These are phyloP conservation scores for Penicillium daleae DNA, from an alignment of 495 filamentous ascomycete species.

Conservation along the genomic window DNA sequence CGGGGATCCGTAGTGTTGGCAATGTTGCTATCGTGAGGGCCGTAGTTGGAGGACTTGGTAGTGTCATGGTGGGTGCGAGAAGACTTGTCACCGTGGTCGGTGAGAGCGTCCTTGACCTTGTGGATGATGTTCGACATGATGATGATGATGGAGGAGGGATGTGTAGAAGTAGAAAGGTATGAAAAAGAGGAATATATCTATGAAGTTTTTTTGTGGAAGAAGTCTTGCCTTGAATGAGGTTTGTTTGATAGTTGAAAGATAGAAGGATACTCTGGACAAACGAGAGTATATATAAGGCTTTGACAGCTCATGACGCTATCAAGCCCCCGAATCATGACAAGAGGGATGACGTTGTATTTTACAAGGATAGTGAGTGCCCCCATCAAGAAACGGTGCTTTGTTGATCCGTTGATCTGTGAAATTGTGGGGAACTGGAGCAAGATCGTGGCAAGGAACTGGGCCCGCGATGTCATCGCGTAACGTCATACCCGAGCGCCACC, in stretches of 20 bases:
- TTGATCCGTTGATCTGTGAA: neutral
- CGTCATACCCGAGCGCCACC: slow-evolving; percentile 14
- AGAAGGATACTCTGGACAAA: neutral
- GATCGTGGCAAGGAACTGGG: slow-evolving; percentile 10
- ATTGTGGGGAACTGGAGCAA: neutral
- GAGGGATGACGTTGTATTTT: slow-evolving; percentile 7
- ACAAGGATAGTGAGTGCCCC: neutral
- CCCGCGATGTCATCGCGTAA: slow-evolving; percentile 7
- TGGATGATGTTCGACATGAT: slow-evolving; percentile 67
- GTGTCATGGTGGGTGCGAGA: slow-evolving; percentile 14
- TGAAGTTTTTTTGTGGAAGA: neutral
- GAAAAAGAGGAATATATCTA: neutral
- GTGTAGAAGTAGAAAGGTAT: neutral
- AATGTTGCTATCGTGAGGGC: slow-evolving; percentile 26
- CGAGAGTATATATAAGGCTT: slow-evolving; percentile 5
- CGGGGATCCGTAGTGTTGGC: slow-evolving; percentile 28
- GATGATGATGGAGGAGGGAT: slow-evolving; percentile 11
- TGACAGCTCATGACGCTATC: neutral
- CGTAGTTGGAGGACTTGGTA: slow-evolving; percentile 19
- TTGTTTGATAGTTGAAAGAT: slow-evolving; percentile 3
- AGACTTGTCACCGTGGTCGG: slow-evolving; percentile 36
- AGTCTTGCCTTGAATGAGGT: neutral
- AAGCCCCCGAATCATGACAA: neutral
- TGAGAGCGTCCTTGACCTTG: slow-evolving; percentile 69
- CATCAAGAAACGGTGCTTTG: slow-evolving; percentile 7